Base-by-base conservation (phyloP, 306 rosid genomes). In the Argentina anserina region DNA sequence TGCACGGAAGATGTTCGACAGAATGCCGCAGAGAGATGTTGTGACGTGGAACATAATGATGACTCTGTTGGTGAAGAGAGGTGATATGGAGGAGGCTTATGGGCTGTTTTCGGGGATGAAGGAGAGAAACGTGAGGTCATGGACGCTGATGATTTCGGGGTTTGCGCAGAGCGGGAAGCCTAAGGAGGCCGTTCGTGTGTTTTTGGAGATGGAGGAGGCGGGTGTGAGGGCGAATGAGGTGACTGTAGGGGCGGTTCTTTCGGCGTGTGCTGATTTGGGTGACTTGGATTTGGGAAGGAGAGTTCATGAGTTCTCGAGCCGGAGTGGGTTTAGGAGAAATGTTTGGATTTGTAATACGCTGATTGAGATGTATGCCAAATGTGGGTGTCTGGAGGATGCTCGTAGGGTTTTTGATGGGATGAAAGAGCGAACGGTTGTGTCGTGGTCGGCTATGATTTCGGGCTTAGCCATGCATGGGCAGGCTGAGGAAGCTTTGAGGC, bases 71-170 rank as follows among this genome's bases (percentile, higher is more conserved):
- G 76, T 81, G 43, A 83, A 81, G 66, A 72, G 10, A 33, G 76
- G 50, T 17, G 76, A 77, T 43, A 13, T 72, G n/a, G 58, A 74
- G 50, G 81, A 66, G 29, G 89, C 92, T 4, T 83, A 71, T 79
- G 86, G 56, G 6, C 28, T 85, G 31, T 87, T 87, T 79, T 80
- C 37, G 15, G 33, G 46, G 76, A 85, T 82, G 80, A 81, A 83
- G 0, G 45, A 64, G 39, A 85, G 77, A 64, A 87, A 65, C 72
- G 78, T 85, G 68, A 85, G 92, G 84, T 87, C 87, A 17, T 87
- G 92, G 92, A 87, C 89, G 18, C 76, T 84, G n/a, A 83, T 81
- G 83, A 82, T 82, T 75, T 65, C 78, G 10, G 92, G 92, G 21
- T 82, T 63, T 55, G 88, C 78, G 26, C 88, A 80, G 41, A 80